phyloP scores from a whole-genome alignment of 768 basidiomycete genomes.

The Pisolithus tinctorius region DNA sequence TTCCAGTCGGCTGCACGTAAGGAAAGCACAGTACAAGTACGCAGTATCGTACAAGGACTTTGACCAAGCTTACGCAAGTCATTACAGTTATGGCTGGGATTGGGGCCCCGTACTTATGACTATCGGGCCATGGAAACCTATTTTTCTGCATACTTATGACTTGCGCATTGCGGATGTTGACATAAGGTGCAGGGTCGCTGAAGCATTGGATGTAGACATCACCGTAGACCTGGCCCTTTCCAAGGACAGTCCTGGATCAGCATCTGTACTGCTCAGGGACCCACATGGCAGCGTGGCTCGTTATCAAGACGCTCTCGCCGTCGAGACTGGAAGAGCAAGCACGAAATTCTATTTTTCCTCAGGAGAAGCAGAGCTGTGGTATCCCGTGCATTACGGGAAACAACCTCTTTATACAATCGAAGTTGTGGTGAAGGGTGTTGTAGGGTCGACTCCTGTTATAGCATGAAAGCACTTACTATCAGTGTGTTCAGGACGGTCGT shows the following conservation, averaged over 20 bases:
- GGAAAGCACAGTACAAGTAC: constrained; percentile 91
- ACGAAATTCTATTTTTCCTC: constrained; percentile 43
- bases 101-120: constrained; percentile 91
- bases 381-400: constrained; percentile 73
- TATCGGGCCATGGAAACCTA: constrained; percentile 80
- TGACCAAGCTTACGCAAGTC: constrained; percentile 1
- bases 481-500: constrained; percentile 36
- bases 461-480: not conserved
- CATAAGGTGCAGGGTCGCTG: constrained; percentile 51
- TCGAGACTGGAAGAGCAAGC: constrained; percentile 31
- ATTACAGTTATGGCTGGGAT: constrained; percentile 77
- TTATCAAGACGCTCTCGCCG: constrained; percentile 30
- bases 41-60: constrained; percentile 19
- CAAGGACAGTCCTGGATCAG: constrained; percentile 31
- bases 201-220: constrained; percentile 46
- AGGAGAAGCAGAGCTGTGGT: constrained; percentile 74
- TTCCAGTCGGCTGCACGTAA: constrained; percentile 80
- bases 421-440: constrained; percentile 48
- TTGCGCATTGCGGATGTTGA: constrained; percentile 60
- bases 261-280: constrained; percentile 43
- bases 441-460: constrained; percentile 18
- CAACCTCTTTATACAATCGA: constrained; percentile 72
- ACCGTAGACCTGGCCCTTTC: constrained; percentile 40
- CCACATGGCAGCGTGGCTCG: constrained; percentile 42
- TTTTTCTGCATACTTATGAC: constrained; percentile 63